phyloP scores from a whole-genome alignment of 2,329 filamentous ascomycete species.

The Fusarium xyrophilum region DNA sequence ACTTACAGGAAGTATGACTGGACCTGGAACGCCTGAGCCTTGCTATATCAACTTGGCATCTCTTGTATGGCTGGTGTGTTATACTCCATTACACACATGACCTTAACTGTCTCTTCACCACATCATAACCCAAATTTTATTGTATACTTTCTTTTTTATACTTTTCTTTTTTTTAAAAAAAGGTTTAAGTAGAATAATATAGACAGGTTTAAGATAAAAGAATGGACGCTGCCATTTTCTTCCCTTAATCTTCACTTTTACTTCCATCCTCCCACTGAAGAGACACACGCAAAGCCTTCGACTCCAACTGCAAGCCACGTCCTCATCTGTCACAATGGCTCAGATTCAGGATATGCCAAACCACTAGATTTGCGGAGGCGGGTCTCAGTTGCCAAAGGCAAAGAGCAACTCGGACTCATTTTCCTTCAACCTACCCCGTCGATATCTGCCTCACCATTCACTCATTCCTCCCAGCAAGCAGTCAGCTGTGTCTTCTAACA shows the following conservation, averaged over 20 bases:
- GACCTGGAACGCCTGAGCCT: slow-evolving; percentile 7
- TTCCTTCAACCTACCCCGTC: not conserved
- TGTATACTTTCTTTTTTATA: not conserved
- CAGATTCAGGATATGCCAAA: not conserved
- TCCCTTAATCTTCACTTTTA: not conserved
- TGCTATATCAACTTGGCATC: not conserved
- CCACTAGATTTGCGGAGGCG: too few relatives aligned
- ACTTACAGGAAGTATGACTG: slow-evolving; percentile 28
- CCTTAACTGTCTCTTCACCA: not conserved
- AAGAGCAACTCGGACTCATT: not conserved
- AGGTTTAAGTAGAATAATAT: too few relatives aligned
- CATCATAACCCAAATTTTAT: too few relatives aligned
- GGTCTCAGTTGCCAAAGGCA: too few relatives aligned
- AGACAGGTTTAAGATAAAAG: not conserved
- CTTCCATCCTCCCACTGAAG: not conserved
- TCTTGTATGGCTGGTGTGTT: too few relatives aligned
- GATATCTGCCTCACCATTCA: not conserved
- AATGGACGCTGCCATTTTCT: not conserved
- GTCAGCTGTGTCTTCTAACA: not conserved
- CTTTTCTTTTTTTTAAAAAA: too few relatives aligned
- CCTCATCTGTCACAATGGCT: not conserved
- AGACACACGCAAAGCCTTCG: not conserved
- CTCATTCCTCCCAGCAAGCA: not conserved
- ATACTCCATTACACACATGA: not conserved
- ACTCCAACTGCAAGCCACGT: not conserved